Evolutionary conservation across 768 basidiomycete species (phyloP), one percentile per base, ranked within the genome.

Genomic region (Pulveroboletus sp.): DNA sequence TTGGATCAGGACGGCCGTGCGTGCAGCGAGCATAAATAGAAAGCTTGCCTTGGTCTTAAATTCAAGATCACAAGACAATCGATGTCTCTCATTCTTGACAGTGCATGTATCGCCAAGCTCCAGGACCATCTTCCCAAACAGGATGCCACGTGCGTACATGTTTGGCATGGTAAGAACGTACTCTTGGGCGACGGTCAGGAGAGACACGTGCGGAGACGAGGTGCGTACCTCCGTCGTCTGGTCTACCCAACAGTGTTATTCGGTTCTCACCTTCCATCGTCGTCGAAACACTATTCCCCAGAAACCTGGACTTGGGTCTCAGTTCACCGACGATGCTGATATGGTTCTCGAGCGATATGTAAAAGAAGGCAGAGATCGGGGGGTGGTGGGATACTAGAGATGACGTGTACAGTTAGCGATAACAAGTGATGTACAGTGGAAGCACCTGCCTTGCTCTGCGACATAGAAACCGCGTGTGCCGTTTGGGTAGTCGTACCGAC

Each of bases 221-320:
- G 75, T 83, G 14, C 43, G 63, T 67, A 91, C 92, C 83, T 53
- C 93, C 91, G 71, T 93, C 92, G 10, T 89, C 86, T 0, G 86
- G 89, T 43, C 79, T 80, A 38, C 88, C 89, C 68, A 95, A 76
- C 17, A 97, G 73, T 41, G 78, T 80, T 55, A 97, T 83, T 47
- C 93, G 78, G 65, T 93, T 94, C 72, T 95, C 90, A 46, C 94
- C 94, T 62, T 96, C 95, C 93, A 97, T 95, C 41, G 79, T 84
- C 26, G 93, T 99, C 45, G 91, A 89, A 14, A 96, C 96, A 55
- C 88, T 91, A 71, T 99, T 99, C 2, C 96, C 96, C 50, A 99
- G 77, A 69, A 99, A 99, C 67, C 84, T 92, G 43, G 88, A 91
- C 71, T 97, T 98, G 24, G 96, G 96, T 57, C 90, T 80, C 46